Evolutionary conservation across 2,329 filamentous ascomycete species (phyloP).

Genomic region (Xylariaceae sp.): DNA sequence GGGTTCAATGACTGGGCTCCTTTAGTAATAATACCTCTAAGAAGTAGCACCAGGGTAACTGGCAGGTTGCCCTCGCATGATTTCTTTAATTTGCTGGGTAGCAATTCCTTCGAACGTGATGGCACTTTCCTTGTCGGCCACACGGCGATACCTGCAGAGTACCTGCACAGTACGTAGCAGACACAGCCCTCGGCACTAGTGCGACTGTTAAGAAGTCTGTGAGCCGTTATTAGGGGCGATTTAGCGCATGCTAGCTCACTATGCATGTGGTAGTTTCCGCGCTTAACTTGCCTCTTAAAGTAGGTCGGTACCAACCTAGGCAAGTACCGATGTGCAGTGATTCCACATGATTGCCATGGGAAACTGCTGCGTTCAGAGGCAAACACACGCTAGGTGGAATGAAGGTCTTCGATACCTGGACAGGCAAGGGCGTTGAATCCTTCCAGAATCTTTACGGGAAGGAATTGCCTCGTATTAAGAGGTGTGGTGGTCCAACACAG

Average conservation of each 20-base stretch:
- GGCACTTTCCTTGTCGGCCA: too few species aligned
- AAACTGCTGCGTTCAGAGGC: not conserved
- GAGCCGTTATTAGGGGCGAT: too few species aligned
- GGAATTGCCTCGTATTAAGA: not conserved
- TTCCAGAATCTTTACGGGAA: not conserved
- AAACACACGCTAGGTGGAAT: not conserved
- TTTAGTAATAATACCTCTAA: not conserved
- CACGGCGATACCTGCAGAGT: not conserved
- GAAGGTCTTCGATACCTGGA: not conserved
- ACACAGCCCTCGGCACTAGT: not conserved
- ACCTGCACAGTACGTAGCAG: not conserved
- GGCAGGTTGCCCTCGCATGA: too few species aligned
- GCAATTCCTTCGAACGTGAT: too few species aligned
- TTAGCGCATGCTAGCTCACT: not conserved
- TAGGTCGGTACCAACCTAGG: not conserved
- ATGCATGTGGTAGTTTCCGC: not conserved
- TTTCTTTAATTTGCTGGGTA: too few species aligned
- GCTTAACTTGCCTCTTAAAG: not conserved
- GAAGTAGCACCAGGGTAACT: not conserved
- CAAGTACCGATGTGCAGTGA: not conserved
- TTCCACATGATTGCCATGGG: not conserved
- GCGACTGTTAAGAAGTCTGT: not conserved
- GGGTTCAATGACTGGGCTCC: not conserved
- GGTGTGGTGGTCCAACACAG: not conserved
- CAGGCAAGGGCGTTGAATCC: not conserved